Evolutionary conservation across 2,329 filamentous ascomycete genomes (phyloP), one percentile per base, ranked within the genome.

Genomic region (Neofusicoccum umdonicola): DNA sequence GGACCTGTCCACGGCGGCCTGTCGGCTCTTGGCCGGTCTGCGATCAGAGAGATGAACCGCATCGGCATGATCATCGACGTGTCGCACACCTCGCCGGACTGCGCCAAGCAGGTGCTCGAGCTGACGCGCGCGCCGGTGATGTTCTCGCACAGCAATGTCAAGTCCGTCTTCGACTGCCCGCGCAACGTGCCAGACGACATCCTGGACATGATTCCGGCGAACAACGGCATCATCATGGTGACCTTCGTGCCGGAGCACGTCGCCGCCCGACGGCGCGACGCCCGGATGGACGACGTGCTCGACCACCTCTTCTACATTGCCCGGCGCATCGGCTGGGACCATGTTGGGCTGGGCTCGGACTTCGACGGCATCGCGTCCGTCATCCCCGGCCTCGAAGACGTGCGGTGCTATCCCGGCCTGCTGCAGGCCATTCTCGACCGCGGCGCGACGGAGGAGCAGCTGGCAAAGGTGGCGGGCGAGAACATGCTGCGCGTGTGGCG

Each of bases 31-130:
- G 77, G 77, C 1, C 65, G 64, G 17, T 68, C 67, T 1, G 70
- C 69, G 1, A 66, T 78, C 12, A 68, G 66, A 15, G 76, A 78
- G 62, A 78, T 79, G 76, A 78, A 78, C 62, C 70, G 77, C 0
- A 2, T 78, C 4, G 77, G 77, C 31, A 75, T 75, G 73, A 48
- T 22, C 19, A 27, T 27, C 19, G 45, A 48, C 42, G 47, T 60
- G 15, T 65, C 65, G 8, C 66, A 68, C 37, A 35, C 42, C 44
- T 54, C 42, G 31, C 50, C 41, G 2, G 52, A 34, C 19, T 56
- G 58, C 8, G 47, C 54, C 17, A 41, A 39, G n/a, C 41, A 62
- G 12, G 58, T 57, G 3, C 19, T 67, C 7, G 34, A 17, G 9
- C 22, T 17, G 11, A 54, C 62, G 7, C 15, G 11, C 4, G 65